phyloP scores from a whole-genome alignment of 768 basidiomycete genomes.

The Kwoniella mangroviensis region DNA sequence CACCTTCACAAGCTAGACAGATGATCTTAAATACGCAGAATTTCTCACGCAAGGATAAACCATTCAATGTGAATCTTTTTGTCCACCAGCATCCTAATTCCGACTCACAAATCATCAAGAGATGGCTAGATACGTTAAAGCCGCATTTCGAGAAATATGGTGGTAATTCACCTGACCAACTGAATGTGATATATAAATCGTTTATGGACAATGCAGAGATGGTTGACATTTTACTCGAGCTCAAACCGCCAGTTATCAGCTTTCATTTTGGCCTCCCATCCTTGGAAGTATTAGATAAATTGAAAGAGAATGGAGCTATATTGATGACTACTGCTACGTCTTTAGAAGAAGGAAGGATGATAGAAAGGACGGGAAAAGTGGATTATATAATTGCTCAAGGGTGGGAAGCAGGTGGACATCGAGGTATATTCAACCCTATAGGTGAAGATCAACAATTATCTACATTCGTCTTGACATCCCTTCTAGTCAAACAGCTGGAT shows the following conservation, averaged over 20 bases:
- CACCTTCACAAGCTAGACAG: constrained; percentile 24
- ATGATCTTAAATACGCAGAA: constrained; percentile 33
- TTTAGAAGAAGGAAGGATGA: constrained; percentile 32
- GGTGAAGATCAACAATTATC: constrained; percentile 34
- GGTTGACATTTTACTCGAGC: constrained; percentile 32
- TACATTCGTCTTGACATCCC: constrained; percentile 31
- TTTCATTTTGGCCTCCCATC: constrained; percentile 52
- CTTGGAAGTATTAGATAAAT: constrained; percentile 11
- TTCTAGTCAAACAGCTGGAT: constrained; percentile 15
- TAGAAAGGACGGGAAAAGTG: constrained; percentile 28
- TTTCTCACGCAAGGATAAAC: constrained; percentile 18
- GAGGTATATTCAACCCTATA: constrained; percentile 41
- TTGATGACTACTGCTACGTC: constrained; percentile 40
- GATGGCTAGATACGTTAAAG: constrained; percentile 37
- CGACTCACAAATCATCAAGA: constrained; percentile 11
- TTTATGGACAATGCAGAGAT: constrained; percentile 28
- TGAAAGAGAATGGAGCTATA: constrained; percentile 30
- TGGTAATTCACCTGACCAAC: constrained; percentile 17
- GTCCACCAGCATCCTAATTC: constrained; percentile 26
- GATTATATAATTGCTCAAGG: constrained; percentile 52
- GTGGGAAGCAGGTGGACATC: constrained; percentile 47
- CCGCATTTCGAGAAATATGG: constrained; percentile 29
- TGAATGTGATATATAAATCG: constrained; percentile 38
- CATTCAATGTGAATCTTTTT: constrained; percentile 52
- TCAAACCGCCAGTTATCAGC: constrained; percentile 34